A percentile compares a stretch with the other conserved stretches of the same genome.
Conservation (phyloP, 2,329 filamentous ascomycete species). For the Alternaria brassicae region DNA sequence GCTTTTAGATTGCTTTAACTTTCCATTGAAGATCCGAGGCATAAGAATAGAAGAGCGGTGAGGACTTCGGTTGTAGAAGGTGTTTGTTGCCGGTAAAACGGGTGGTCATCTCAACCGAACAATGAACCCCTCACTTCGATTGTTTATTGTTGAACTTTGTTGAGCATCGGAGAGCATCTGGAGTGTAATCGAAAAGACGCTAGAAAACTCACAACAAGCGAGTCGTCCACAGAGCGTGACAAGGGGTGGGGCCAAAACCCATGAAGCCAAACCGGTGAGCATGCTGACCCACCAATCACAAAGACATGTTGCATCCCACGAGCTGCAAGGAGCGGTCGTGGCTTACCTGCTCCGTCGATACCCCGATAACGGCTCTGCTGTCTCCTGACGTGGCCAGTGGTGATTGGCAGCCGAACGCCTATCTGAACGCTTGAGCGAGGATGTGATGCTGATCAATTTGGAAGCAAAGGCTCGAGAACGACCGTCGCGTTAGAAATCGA, state of each 20-base stretch:
- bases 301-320: slow-evolving; percentile 23
- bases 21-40: slow-evolving; percentile 17
- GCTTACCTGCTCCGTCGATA: slow-evolving; percentile 40
- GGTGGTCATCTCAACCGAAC: slow-evolving; percentile 28
- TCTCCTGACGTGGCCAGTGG: slow-evolving; percentile 46
- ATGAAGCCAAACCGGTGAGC: slow-evolving; percentile 37
- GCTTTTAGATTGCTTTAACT: slow-evolving; percentile 35
- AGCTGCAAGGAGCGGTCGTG: slow-evolving; percentile 47
- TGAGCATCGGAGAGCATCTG: slow-evolving; percentile 36
- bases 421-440: slow-evolving; percentile 39
- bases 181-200: slow-evolving; percentile 33
- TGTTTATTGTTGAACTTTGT: slow-evolving; percentile 25
- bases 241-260: slow-evolving; percentile 29
- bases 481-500: slow-evolving; percentile 1
- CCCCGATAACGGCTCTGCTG: slow-evolving; percentile 50
- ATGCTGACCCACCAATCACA: slow-evolving; percentile 35
- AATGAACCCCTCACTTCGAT: slow-evolving; percentile 33
- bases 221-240: slow-evolving; percentile 34
- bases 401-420: slow-evolving; percentile 43
- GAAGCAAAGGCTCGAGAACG: slow-evolving; percentile 8
- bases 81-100: slow-evolving; percentile 39
- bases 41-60: slow-evolving; percentile 49
- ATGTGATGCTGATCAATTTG: slow-evolving; percentile 24
- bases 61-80: slow-evolving; percentile 13
- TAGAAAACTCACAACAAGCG: slow-evolving; percentile 45